These are phyloP conservation scores for Solanum piurae DNA, from an alignment of 257 asterid species.

Conservation along the genomic window DNA sequence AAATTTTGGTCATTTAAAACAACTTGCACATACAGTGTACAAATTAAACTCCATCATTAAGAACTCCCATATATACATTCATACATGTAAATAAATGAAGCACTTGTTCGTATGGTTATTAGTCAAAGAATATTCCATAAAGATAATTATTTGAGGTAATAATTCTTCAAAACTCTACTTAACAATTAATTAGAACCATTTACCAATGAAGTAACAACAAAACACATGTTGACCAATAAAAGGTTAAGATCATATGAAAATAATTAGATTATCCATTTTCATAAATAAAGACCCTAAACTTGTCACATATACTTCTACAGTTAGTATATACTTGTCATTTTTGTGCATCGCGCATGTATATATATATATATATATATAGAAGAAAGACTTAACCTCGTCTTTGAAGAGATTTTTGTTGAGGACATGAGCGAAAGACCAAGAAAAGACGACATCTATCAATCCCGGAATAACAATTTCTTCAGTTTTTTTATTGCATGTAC, in stretches of 20 bases:
- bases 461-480: not conserved
- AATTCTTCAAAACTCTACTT: not conserved
- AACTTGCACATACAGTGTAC: not conserved
- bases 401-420: slow-evolving; percentile 29
- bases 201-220: not conserved
- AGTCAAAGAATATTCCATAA: not conserved
- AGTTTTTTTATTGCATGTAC: not conserved
- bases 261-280: not conserved
- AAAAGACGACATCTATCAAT: slow-evolving; percentile 6
- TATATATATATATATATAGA: too few species aligned
- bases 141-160: not conserved
- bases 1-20: not conserved
- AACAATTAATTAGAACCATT: not conserved
- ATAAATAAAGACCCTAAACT: not conserved
- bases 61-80: not conserved
- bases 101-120: not conserved
- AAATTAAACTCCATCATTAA: not conserved
- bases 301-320: not conserved
- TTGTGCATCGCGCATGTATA: not conserved
- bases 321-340: not conserved
- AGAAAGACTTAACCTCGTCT: slow-evolving; percentile 10
- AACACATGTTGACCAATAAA: not conserved
- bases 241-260: not conserved
- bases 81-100: not conserved
- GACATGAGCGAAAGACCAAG: slow-evolving; percentile 32